Conservation (phyloP, 495 filamentous ascomycete genomes). For the Stereocaulon alpinum region DNA sequence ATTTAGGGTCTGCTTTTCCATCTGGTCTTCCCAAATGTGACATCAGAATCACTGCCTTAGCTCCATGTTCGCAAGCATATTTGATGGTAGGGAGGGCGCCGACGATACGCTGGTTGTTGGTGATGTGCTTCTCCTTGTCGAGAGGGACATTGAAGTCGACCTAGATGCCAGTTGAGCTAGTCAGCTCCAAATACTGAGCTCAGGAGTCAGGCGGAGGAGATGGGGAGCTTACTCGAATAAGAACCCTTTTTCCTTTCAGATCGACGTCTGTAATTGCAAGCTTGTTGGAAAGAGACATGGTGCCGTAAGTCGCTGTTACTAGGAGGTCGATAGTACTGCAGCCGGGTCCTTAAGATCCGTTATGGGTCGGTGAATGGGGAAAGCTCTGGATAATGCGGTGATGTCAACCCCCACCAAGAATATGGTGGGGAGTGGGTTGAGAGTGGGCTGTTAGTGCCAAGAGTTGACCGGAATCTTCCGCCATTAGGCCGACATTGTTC, state of each 20-base stretch:
- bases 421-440: neutral
- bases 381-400: neutral
- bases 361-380: no score
- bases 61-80: slow-evolving; percentile 87
- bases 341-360: neutral
- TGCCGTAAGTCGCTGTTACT: slow-evolving; percentile 19
- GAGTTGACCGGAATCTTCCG: no score
- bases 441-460: no score
- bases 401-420: slow-evolving; percentile 6
- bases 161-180: slow-evolving; percentile 33
- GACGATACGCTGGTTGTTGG: slow-evolving; percentile 96
- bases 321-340: neutral
- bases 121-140: slow-evolving; percentile 80
- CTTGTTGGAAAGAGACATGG: slow-evolving; percentile 98
- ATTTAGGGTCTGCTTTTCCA: slow-evolving; percentile 81
- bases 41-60: slow-evolving; percentile 95
- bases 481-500: no score
- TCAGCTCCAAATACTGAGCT: neutral
- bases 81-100: slow-evolving; percentile 97
- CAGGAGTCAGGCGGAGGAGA: neutral
- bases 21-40: slow-evolving; percentile 96
- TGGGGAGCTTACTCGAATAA: slow-evolving; percentile 68
- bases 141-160: slow-evolving; percentile 99
- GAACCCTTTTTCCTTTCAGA: slow-evolving; percentile 93
- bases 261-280: slow-evolving; percentile 92